phyloP scores from a whole-genome alignment of 1,139 yeast genomes.

The Lodderomyces pseudojiufengensis region DNA sequence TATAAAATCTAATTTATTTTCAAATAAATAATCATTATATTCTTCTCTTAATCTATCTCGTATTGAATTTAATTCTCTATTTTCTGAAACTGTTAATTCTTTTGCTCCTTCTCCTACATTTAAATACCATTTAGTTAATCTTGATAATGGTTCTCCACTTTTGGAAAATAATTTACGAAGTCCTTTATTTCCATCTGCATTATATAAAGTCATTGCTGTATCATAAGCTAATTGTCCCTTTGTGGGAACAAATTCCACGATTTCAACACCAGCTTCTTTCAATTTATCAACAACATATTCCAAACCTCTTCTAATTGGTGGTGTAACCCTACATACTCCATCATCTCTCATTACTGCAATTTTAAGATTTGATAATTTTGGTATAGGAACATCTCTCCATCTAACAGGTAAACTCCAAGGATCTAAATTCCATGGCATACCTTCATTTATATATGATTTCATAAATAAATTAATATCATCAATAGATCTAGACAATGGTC shows the following conservation, averaged over 20 bases:
- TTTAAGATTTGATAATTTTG: constrained; percentile 37
- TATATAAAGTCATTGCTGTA: constrained; percentile 45
- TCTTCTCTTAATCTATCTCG: constrained; percentile 56
- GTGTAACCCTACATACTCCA: constrained; percentile 40
- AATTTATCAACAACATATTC: constrained; percentile 26
- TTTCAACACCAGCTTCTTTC: constrained; percentile 28
- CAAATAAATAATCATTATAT: constrained; percentile 48
- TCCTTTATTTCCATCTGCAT: constrained; percentile 57
- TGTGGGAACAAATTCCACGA: constrained; percentile 50
- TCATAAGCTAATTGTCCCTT: constrained; percentile 49
- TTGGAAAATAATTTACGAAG: constrained; percentile 47
- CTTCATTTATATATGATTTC: constrained; percentile 52
- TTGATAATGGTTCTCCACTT: constrained; percentile 66
- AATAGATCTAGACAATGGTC: constrained; percentile 60
- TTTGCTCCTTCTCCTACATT: constrained; percentile 56
- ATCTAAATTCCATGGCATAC: constrained; percentile 70
- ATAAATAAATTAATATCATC: constrained; percentile 64
- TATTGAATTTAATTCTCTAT: constrained; percentile 42
- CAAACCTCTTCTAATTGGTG: constrained; percentile 50
- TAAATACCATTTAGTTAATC: constrained; percentile 58
- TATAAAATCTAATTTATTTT: constrained; percentile 61
- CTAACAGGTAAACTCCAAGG: constrained; percentile 52
- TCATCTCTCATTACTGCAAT: constrained; percentile 40
- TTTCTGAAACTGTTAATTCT: constrained; percentile 40
- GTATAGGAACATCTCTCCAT: constrained; percentile 54